These are phyloP conservation scores for Rhizopogon salebrosus DNA, from an alignment of 768 basidiomycete species.

Conservation along the genomic window DNA sequence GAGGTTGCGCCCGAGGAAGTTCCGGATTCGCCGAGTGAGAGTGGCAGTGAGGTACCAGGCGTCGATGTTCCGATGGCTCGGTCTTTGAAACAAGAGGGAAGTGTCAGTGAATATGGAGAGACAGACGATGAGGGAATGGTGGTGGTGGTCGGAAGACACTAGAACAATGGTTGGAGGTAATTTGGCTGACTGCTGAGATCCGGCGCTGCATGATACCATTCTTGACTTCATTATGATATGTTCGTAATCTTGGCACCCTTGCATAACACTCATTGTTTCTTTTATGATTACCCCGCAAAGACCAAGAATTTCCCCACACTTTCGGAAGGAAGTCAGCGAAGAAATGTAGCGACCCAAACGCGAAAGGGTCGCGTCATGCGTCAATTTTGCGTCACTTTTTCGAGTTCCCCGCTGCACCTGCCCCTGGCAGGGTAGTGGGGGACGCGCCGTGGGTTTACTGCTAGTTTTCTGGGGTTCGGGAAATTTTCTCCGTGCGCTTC, in stretches of 20 bases:
- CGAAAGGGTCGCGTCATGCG: neutral
- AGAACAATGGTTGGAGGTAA: conserved; percentile 4
- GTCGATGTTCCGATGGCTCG: conserved; percentile 16
- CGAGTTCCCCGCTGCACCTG: no score
- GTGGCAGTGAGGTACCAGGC: conserved; percentile 20
- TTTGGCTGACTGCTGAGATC: neutral
- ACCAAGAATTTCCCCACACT: conserved; percentile 2
- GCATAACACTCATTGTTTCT: conserved; percentile 1
- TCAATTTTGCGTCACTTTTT: no score
- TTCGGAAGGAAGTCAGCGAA: neutral
- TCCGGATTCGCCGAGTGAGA: conserved; percentile 17
- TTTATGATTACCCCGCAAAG: conserved; percentile 9
- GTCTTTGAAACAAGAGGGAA: conserved; percentile 40
- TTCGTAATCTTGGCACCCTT: conserved; percentile 8
- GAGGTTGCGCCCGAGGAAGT: conserved; percentile 28
- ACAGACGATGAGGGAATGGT: conserved; percentile 87
- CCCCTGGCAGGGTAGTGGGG: no score
- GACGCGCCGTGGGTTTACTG: no score
- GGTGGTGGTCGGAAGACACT: conserved; percentile 57
- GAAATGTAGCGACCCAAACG: no score
- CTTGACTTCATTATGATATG: conserved; percentile 10
- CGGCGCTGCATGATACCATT: conserved; percentile 1
- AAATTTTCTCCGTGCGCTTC: no score
- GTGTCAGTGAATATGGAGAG: conserved; percentile 68
- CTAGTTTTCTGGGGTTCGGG: no score